phyloP scores from a whole-genome alignment of 768 basidiomycete species.

The Mycena chlorophos region DNA sequence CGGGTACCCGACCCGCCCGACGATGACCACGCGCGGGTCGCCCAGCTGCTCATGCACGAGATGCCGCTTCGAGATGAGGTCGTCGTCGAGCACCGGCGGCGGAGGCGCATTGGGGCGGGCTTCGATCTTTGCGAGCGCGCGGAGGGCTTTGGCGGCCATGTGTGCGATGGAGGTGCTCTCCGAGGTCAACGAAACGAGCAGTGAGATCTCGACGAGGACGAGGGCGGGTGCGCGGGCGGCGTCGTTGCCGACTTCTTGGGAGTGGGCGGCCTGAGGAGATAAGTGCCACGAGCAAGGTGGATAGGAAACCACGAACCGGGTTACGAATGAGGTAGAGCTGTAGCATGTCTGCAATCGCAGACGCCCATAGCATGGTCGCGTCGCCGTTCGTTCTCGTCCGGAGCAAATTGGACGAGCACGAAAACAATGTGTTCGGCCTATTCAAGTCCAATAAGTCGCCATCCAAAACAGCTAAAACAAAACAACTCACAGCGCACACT shows the following conservation, averaged over 20 bases:
- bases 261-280: too few species aligned
- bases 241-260: too few species aligned
- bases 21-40: constrained; percentile 66
- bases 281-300: too few species aligned
- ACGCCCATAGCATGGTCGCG: constrained; percentile 67
- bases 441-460: too few species aligned
- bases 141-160: constrained; percentile 66
- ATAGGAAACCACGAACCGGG: constrained; percentile 38
- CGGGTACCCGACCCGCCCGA: constrained; percentile 81
- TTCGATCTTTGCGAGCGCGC: constrained; percentile 67
- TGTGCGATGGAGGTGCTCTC: too few species aligned
- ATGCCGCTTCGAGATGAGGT: constrained; percentile 68
- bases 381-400: constrained; percentile 60
- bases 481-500: constrained; percentile 49
- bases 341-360: constrained; percentile 59
- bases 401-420: constrained; percentile 58
- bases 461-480: too few species aligned
- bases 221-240: too few species aligned
- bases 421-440: constrained; percentile 49
- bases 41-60: constrained; percentile 78
- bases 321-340: constrained; percentile 53
- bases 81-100: constrained; percentile 51
- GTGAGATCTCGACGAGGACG: too few species aligned
- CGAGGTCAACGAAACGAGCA: too few species aligned
- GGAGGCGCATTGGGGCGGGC: constrained; percentile 58